Evolutionary conservation across 768 basidiomycete genomes (phyloP).

Genomic region (Podaxis pistillaris): DNA sequence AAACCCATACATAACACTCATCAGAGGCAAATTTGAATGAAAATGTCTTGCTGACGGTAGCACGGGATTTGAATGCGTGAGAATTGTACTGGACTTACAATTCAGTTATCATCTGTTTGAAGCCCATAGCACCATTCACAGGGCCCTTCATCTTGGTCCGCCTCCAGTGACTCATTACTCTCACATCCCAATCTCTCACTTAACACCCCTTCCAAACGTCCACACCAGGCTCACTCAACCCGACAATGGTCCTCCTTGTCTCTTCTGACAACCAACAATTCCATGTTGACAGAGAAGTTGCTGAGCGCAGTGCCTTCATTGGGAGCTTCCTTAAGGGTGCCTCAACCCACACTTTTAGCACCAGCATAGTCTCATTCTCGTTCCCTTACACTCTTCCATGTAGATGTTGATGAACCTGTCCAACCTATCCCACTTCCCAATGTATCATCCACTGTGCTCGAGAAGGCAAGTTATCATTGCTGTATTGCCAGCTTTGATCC

Average conservation of each 20-base stretch:
- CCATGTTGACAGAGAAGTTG: conserved; percentile 89
- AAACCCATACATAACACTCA: too few relatives aligned
- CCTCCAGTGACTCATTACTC: conserved; percentile 17
- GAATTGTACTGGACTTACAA: too few relatives aligned
- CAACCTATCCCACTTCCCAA: conserved; percentile 94
- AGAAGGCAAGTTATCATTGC: conserved; percentile 64
- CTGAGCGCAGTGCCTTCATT: conserved; percentile 93
- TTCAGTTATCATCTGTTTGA: too few relatives aligned
- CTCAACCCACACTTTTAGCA: conserved; percentile 29
- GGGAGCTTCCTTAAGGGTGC: conserved; percentile 98
- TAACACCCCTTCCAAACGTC: conserved; percentile 3
- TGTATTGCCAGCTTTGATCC: conserved; percentile 12
- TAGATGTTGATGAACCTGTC: conserved; percentile 93
- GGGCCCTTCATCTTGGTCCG: too few relatives aligned
- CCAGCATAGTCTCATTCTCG: conserved; percentile 13
- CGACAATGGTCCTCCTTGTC: conserved; percentile 76
- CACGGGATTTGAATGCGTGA: too few relatives aligned
- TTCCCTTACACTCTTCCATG: conserved; percentile 17
- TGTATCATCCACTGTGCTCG: conserved; percentile 87
- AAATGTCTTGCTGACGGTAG: too few relatives aligned
- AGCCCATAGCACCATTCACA: too few relatives aligned
- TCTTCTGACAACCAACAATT: conserved; percentile 97
- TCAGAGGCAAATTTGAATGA: too few relatives aligned
- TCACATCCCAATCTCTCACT: conserved; percentile 19
- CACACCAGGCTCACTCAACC: not conserved